These are phyloP conservation scores for Phytopythium cucurbitacearum DNA, from an alignment of 352 stramenopile species.

Conservation along the genomic window DNA sequence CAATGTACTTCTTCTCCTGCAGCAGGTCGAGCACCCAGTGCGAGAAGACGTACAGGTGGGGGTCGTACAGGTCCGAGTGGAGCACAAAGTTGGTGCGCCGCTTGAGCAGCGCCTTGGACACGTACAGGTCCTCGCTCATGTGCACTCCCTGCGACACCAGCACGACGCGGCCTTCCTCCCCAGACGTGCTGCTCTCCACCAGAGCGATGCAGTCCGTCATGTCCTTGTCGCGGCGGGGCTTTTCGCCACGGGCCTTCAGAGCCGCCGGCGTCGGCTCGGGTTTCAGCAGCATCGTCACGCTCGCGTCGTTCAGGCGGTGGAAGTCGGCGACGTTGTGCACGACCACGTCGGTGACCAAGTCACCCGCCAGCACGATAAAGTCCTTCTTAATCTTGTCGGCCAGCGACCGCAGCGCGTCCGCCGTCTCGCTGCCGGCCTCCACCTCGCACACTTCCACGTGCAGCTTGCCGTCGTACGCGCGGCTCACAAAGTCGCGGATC, in stretches of 20 bases:
- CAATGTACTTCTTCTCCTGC: constrained; percentile 81
- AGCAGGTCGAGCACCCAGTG: constrained; percentile 78
- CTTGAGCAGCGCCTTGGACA: constrained; percentile 76
- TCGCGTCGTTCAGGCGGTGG: constrained; percentile 80
- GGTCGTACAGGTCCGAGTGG: constrained; percentile 77
- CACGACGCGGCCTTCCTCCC: constrained; percentile 65
- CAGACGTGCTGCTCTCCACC: constrained; percentile 19
- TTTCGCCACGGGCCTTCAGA: constrained; percentile 53
- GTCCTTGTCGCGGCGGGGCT: constrained; percentile 72
- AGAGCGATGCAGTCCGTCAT: constrained; percentile 82
- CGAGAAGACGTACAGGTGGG: constrained; percentile 84
- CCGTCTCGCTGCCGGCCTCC: constrained; percentile 67
- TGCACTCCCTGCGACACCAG: constrained; percentile 67
- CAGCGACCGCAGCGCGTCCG: constrained; percentile 64
- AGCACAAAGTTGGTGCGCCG: constrained; percentile 64
- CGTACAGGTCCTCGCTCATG: constrained; percentile 79
- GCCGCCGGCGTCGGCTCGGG: constrained; percentile 23
- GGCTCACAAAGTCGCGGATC: constrained; percentile 74
- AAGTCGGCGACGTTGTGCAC: constrained; percentile 80
- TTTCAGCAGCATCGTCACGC: constrained; percentile 79
- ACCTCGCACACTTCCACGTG: constrained; percentile 73
- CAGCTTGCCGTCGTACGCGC: constrained; percentile 80
- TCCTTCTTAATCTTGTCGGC: constrained; percentile 76
- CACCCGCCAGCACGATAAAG: constrained; percentile 78
- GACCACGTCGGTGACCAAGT: constrained; percentile 76